Percentiles rank a stretch among this genome's conserved stretches.
These are phyloP conservation scores for Cyberlindnera nakhonratchasimensis DNA, from an alignment of 805 yeast species.

Conservation along the genomic window DNA sequence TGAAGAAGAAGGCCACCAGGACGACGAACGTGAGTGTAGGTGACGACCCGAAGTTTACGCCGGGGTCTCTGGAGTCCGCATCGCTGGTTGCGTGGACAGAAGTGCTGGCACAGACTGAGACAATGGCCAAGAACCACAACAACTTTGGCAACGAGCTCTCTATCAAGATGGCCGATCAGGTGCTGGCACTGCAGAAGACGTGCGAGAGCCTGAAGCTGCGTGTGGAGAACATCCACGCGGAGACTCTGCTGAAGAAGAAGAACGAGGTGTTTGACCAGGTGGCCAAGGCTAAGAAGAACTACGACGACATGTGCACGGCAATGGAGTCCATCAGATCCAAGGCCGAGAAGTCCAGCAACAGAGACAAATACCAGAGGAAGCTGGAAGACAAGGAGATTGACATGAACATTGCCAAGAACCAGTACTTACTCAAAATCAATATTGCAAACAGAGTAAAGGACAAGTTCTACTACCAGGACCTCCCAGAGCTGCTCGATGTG, in stretches of 20 bases:
- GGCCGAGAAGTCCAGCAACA: constrained; percentile 56
- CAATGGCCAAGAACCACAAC: constrained; percentile 62
- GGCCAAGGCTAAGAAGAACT: constrained; percentile 53
- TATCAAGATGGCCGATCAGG: constrained; percentile 56
- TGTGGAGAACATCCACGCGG: constrained; percentile 53
- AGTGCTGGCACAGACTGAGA: constrained; percentile 77
- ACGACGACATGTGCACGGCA: constrained; percentile 73
- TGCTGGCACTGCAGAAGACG: constrained; percentile 49
- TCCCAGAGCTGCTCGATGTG: constrained; percentile 85
- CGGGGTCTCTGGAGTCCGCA: constrained; percentile 91
- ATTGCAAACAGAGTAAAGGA: constrained; percentile 90
- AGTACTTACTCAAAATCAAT: constrained; percentile 73
- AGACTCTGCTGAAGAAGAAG: constrained; percentile 45
- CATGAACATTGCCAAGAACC: constrained; percentile 87
- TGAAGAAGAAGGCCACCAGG: constrained; percentile 69
- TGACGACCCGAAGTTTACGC: constrained; percentile 84
- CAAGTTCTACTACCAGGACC: constrained; percentile 86
- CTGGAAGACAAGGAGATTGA: constrained; percentile 61
- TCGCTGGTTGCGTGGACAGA: constrained; percentile 88
- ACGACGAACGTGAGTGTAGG: constrained; percentile 80
- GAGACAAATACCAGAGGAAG: constrained; percentile 44
- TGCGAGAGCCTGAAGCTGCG: constrained; percentile 51
- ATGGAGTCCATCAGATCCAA: constrained; percentile 82
- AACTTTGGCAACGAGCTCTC: constrained; percentile 58
- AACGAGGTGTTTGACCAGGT: constrained; percentile 32